Conservation (phyloP, 768 basidiomycete genomes). For the Lactarius akahatsu region DNA sequence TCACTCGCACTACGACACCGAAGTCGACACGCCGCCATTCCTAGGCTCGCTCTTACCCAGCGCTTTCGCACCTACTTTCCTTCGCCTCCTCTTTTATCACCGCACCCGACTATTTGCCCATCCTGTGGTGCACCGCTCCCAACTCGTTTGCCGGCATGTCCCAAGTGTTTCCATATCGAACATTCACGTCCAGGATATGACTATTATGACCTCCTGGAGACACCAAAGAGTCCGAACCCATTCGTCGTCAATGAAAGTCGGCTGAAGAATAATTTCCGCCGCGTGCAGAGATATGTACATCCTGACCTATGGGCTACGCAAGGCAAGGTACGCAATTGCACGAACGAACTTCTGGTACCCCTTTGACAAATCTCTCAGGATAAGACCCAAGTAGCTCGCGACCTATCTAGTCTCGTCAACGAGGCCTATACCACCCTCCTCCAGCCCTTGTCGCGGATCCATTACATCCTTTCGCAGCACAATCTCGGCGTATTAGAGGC, state of each 20-base stretch:
- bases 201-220: conserved; percentile 67
- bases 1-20: background rate
- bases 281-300: conserved; percentile 76
- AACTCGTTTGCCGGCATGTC: conserved; percentile 71
- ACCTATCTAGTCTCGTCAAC: conserved; percentile 74
- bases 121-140: conserved; percentile 60
- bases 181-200: conserved; percentile 34
- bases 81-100: background rate
- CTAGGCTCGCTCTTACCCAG: background rate
- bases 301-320: conserved; percentile 82
- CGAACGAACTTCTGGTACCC: background rate
- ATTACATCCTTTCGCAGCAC: conserved; percentile 74
- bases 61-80: background rate
- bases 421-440: conserved; percentile 75
- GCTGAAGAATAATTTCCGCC: conserved; percentile 65
- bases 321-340: conserved; percentile 46
- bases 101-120: conserved; percentile 45
- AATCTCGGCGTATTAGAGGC: conserved; percentile 59
- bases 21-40: background rate
- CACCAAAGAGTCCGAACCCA: conserved; percentile 62
- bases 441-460: conserved; percentile 71
- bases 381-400: conserved; percentile 58
- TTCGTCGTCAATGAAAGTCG: conserved; percentile 63
- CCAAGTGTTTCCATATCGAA: conserved; percentile 63
- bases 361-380: conserved; percentile 39